phyloP scores from a whole-genome alignment of 2,329 filamentous ascomycete genomes.

The Madurella fahalii region DNA sequence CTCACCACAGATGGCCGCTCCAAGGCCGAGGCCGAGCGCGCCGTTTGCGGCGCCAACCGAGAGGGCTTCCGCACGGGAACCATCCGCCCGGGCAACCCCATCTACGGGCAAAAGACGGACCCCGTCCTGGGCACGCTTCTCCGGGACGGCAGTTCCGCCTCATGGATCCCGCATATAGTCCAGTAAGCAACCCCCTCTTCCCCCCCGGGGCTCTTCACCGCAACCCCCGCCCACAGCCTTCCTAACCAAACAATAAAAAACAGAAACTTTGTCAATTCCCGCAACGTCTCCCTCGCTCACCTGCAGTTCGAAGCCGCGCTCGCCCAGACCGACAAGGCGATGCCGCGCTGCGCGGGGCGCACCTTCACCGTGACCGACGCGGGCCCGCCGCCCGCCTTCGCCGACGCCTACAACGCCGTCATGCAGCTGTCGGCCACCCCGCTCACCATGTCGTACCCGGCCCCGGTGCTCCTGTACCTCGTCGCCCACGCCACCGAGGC shows the following conservation, averaged over 20 bases:
- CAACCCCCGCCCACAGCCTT: not conserved
- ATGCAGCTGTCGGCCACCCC: slow-evolving; percentile 29
- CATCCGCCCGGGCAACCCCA: slow-evolving; percentile 50
- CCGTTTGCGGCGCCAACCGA: slow-evolving; percentile 44
- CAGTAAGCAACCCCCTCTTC: slow-evolving; percentile 28
- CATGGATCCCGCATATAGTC: slow-evolving; percentile 42
- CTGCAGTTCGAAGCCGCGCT: slow-evolving; percentile 50
- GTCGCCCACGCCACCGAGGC: slow-evolving; percentile 37
- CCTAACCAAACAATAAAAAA: not conserved
- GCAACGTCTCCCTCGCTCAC: slow-evolving; percentile 52
- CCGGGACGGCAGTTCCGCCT: slow-evolving; percentile 34
- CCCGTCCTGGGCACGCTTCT: slow-evolving; percentile 39
- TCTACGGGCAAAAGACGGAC: slow-evolving; percentile 48
- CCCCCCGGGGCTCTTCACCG: not conserved
- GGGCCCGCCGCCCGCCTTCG: slow-evolving; percentile 40
- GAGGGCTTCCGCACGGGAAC: slow-evolving; percentile 47
- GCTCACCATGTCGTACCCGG: slow-evolving; percentile 31
- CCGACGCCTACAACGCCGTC: slow-evolving; percentile 38
- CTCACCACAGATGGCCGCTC: slow-evolving; percentile 38
- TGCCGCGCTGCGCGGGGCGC: slow-evolving; percentile 39
- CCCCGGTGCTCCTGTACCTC: slow-evolving; percentile 36
- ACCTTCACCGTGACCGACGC: slow-evolving; percentile 50
- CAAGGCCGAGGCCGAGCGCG: slow-evolving; percentile 49
- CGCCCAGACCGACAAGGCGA: slow-evolving; percentile 31
- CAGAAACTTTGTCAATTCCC: slow-evolving; percentile 43